phyloP scores from a whole-genome alignment of 306 rosid genomes.

The Nissolia schottii region DNA sequence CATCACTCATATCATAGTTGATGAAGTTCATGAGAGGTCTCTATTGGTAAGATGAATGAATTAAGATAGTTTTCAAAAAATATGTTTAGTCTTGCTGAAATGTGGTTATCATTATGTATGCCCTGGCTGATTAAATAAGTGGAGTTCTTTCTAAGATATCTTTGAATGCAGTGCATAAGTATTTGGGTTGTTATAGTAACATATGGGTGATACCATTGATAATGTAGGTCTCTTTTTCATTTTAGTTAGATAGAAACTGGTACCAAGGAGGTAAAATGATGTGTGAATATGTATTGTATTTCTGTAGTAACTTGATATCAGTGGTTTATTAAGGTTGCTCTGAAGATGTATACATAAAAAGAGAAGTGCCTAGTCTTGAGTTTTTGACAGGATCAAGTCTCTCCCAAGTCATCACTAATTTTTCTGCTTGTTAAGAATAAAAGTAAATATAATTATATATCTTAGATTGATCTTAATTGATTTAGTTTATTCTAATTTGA shows the following conservation, averaged over 20 bases:
- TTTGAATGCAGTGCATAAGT: background rate
- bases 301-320: too few relatives aligned
- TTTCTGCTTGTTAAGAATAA: too few relatives aligned
- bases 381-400: too few relatives aligned
- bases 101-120: slow-evolving; percentile 6
- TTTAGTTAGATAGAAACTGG: background rate
- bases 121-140: slow-evolving; percentile 15
- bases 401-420: too few relatives aligned
- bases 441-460: too few relatives aligned
- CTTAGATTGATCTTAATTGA: too few relatives aligned
- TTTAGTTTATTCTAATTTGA: too few relatives aligned
- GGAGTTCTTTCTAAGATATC: slow-evolving; percentile 12
- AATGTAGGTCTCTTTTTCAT: background rate
- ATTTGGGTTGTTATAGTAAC: background rate
- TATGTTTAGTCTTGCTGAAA: background rate
- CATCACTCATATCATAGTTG: slow-evolving; percentile 83
- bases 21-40: slow-evolving; percentile 98
- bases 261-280: too few relatives aligned
- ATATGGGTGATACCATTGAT: background rate
- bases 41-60: slow-evolving; percentile 62
- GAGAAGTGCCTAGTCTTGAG: too few relatives aligned
- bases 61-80: slow-evolving; percentile 9
- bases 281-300: too few relatives aligned
- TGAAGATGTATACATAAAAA: too few relatives aligned
- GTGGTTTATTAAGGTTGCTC: too few relatives aligned